Percentiles rank a stretch among this genome's conserved stretches.
Evolutionary conservation across 1,284 basidiomycete species (phyloP).

Genomic region (Puccinia coronata): DNA sequence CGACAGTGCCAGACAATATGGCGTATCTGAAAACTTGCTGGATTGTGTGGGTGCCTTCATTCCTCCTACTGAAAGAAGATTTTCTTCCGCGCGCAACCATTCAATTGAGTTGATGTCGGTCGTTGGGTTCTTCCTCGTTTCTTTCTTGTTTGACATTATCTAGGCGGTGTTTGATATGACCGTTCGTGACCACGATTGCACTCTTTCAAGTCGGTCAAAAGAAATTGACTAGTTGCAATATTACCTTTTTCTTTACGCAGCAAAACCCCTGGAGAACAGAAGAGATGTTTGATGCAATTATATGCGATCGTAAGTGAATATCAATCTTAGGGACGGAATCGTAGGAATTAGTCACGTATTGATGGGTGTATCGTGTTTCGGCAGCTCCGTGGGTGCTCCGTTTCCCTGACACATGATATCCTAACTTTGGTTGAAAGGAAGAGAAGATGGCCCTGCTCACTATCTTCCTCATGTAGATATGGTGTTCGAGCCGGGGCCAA

Average conservation of each 20-base stretch:
- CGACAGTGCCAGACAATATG: conserved; percentile 82
- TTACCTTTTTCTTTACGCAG: conserved; percentile 21
- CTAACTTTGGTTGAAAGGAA: not conserved
- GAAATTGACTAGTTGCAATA: not conserved
- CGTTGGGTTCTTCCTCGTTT: not conserved
- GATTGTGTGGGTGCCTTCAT: conserved; percentile 75
- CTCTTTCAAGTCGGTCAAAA: not conserved
- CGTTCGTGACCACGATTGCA: not conserved
- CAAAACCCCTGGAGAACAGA: conserved; percentile 84
- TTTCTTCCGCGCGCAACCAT: not conserved
- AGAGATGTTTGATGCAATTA: conserved; percentile 86
- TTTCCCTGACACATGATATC: not conserved
- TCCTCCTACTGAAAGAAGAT: not conserved
- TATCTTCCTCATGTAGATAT: conserved; percentile 62
- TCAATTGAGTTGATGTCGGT: not conserved
- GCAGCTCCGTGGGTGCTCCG: conserved; percentile 51
- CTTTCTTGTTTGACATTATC: not conserved
- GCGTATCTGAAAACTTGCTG: conserved; percentile 71
- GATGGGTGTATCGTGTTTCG: not conserved
- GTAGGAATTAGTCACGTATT: not conserved
- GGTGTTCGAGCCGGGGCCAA: conserved; percentile 96
- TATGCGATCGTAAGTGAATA: conserved; percentile 75
- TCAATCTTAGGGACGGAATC: not conserved
- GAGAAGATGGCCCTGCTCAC: conserved; percentile 2
- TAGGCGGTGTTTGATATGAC: conserved; percentile 48